A percentile compares a stretch with the other conserved stretches of the same genome.
Conservation (phyloP, 345 rosid genomes). For the Camelina neglecta region DNA sequence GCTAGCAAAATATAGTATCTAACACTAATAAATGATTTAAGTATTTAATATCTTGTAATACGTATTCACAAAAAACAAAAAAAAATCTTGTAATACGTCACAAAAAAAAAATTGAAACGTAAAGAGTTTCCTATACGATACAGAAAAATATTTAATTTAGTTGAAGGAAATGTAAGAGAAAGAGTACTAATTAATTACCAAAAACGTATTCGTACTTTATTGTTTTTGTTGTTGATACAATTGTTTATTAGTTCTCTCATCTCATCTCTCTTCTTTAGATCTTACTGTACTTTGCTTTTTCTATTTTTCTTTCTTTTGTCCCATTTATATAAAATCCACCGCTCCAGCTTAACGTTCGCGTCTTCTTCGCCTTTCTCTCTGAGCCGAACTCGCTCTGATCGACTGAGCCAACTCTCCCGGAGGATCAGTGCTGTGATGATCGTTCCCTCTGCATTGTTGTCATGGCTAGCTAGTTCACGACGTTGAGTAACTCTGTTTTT, state of each 20-base stretch:
- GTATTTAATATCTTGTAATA: not conserved
- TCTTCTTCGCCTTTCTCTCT: constrained; percentile 35
- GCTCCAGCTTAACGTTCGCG: constrained; percentile 38
- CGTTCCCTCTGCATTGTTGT: constrained; percentile 39
- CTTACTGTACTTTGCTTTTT: constrained; percentile 44
- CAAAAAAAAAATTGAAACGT: constrained; percentile 4
- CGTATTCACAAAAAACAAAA: too few species aligned
- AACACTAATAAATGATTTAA: constrained; percentile 12
- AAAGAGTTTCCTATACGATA: not conserved
- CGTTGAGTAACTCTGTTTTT: constrained; percentile 41
- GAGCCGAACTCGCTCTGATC: constrained; percentile 37
- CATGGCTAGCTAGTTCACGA: constrained; percentile 44
- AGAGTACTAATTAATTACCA: constrained; percentile 8
- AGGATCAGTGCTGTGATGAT: constrained; percentile 2
- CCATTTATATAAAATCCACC: constrained; percentile 45
- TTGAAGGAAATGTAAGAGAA: not conserved
- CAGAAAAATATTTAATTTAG: not conserved
- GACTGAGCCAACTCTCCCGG: constrained; percentile 31
- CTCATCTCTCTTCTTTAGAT: constrained; percentile 53
- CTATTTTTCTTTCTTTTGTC: constrained; percentile 21
- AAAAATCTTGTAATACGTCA: not conserved
- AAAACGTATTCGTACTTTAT: constrained; percentile 30
- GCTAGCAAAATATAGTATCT: not conserved
- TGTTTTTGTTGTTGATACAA: not conserved
- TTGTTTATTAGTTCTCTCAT: not conserved